Conservation (phyloP, 768 basidiomycete genomes). For the Porpolomopsis calyptriformis region DNA sequence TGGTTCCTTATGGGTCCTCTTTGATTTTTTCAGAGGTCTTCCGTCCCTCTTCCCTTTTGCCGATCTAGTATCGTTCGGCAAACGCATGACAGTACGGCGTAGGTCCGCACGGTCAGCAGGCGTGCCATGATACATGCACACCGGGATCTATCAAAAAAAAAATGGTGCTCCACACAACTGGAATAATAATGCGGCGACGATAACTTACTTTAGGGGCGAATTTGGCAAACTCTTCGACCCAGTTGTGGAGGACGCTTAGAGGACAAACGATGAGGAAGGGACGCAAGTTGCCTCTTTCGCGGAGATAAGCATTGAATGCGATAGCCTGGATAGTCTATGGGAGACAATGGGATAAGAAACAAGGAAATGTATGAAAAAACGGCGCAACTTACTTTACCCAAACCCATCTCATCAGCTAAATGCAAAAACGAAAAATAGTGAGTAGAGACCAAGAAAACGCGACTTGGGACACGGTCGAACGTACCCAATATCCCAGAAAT, state of each 20-base stretch:
- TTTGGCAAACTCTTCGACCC: constrained; percentile 73
- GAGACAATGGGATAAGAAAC: constrained; percentile 7
- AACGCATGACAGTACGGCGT: constrained; percentile 48
- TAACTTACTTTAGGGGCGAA: constrained; percentile 67
- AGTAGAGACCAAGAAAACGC: neutral
- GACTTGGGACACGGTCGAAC: constrained; percentile 11
- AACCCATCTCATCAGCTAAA: constrained; percentile 88
- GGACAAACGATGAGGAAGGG: constrained; percentile 90
- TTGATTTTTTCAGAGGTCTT: constrained; percentile 4
- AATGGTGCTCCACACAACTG: neutral
- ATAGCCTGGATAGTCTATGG: constrained; percentile 87
- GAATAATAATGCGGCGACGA: constrained; percentile 3
- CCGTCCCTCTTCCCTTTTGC: constrained; percentile 12
- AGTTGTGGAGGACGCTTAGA: constrained; percentile 86
- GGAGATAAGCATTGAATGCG: constrained; percentile 83
- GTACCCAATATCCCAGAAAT: constrained; percentile 70
- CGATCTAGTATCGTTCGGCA: constrained; percentile 16
- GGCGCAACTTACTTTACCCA: constrained; percentile 54
- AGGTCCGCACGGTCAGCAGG: constrained; percentile 74
- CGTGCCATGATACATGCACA: constrained; percentile 84
- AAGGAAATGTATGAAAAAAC: neutral
- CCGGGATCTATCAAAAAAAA: constrained; percentile 50
- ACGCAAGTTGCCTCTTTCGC: constrained; percentile 54
- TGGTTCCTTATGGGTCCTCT: too few relatives aligned
- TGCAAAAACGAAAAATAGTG: neutral